Percentiles rank a stretch among this genome's conserved stretches.
These are phyloP conservation scores for Leishmania aethiopica DNA, from an alignment of 208 protist species.

Conservation along the genomic window DNA sequence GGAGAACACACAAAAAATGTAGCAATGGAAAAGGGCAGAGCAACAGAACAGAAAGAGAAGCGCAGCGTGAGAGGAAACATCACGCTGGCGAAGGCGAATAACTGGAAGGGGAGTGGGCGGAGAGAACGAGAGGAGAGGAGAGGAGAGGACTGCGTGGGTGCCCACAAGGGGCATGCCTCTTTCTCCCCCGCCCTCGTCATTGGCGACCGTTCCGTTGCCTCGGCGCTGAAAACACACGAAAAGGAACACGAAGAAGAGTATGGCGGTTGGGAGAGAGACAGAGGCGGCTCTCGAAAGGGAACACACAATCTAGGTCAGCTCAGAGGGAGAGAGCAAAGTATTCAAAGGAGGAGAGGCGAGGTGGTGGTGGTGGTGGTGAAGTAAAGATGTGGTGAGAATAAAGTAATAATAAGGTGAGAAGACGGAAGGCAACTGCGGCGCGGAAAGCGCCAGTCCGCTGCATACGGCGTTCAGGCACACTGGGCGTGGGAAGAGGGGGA, in stretches of 20 bases:
- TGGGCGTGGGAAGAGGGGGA: background rate
- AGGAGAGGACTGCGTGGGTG: background rate
- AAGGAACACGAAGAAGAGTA: background rate
- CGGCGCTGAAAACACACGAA: background rate
- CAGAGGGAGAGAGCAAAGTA: background rate
- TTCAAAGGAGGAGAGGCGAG: background rate
- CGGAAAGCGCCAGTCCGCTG: background rate
- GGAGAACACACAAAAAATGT: background rate
- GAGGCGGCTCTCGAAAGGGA: background rate
- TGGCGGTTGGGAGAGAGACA: background rate
- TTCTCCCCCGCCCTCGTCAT: background rate
- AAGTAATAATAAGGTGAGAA: background rate
- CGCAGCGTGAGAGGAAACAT: background rate
- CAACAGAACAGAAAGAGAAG: background rate
- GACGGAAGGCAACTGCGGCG: background rate
- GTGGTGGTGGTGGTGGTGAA: too few relatives aligned
- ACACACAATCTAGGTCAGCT: background rate
- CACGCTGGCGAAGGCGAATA: background rate
- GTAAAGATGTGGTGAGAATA: background rate
- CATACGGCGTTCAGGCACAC: background rate
- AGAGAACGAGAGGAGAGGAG: background rate
- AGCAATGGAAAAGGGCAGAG: background rate
- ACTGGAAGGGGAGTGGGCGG: background rate
- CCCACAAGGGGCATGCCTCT: background rate
- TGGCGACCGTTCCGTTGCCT: background rate